Evolutionary conservation across 805 yeast genomes (phyloP).

Genomic region (Kuraishia capsulata): DNA sequence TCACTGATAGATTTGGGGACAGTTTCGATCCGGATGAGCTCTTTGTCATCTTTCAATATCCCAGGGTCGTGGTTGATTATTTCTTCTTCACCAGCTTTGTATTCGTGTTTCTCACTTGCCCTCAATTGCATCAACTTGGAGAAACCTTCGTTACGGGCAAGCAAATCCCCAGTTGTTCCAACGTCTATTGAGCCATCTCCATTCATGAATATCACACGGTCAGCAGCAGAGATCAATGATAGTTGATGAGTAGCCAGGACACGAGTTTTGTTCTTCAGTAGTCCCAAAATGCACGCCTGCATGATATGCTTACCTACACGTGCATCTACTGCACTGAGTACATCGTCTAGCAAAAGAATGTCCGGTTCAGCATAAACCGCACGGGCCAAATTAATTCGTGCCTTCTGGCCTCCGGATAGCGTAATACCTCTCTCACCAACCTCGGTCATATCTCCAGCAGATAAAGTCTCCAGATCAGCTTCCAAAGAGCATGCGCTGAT

Average conservation of each 20-base stretch:
- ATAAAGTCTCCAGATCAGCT: conserved; percentile 55
- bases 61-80: no score
- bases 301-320: conserved; percentile 68
- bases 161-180: conserved; percentile 48
- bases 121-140: conserved; percentile 36
- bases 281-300: conserved; percentile 49
- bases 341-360: conserved; percentile 64
- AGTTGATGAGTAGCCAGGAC: conserved; percentile 70
- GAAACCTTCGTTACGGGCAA: conserved; percentile 31
- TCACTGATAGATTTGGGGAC: neutral
- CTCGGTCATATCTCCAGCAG: conserved; percentile 71
- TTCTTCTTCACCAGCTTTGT: conserved; percentile 17
- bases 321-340: conserved; percentile 75
- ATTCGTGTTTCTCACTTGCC: conserved; percentile 19
- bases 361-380: conserved; percentile 66
- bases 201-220: conserved; percentile 51
- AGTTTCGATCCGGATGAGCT: conserved; percentile 14
- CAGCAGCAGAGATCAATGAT: conserved; percentile 53
- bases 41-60: conserved; percentile 9
- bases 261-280: conserved; percentile 46
- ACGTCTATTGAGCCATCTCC: conserved; percentile 44
- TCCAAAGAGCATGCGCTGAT: conserved; percentile 58
- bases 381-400: conserved; percentile 68
- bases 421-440: conserved; percentile 85
- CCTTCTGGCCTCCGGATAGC: conserved; percentile 85